Evolutionary conservation across 2,329 filamentous ascomycete genomes (phyloP), one percentile per base, ranked within the genome.

Genomic region (Apiospora kogelbergensis): DNA sequence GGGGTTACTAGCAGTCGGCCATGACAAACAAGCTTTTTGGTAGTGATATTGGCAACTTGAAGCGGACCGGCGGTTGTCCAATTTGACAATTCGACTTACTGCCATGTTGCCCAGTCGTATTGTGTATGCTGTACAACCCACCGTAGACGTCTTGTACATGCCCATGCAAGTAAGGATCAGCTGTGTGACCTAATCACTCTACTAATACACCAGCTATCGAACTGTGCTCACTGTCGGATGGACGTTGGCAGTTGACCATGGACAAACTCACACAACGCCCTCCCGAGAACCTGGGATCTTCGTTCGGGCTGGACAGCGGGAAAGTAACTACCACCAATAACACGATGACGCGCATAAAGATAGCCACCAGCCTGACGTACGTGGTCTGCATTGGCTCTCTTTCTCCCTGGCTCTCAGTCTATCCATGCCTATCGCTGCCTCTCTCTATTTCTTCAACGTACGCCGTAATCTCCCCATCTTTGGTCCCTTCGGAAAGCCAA

Each of bases 11-110:
- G 53, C 11, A n/a, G 20, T 11, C 9, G 17, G 53, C 30, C 53
- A 60, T 60, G 53, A 60, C 53, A 60, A 37, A 30, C 53, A 60
- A 60, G 53, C 53, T 60, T 60, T 60, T 37, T 60, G 53, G 53
- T 22, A 17, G 53, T 60, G 53, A 60, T 37, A n/a, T 60, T 60
- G 53, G 53, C 26, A 60, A 37, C 17, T 60, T n/a, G 53, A 60
- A 33, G 53, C 26, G 53, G 30, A 60, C 53, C n/a, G 26, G 48
- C 20, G 17, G 48, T 57, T 57, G 48, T 57, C 48, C 48, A 57
- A 57, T 30, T 57, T 57, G 48, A 40, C 37, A 4, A 40, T 40
- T 40, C 13, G 40, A 57, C 30, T 57, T 57, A 57, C 48, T 33
- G 7, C 26, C n/a, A 7, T 26, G 17, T 57, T 57, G 48, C 48